Base-by-base conservation (phyloP, 805 yeast genomes). In the Naumovozyma baii region DNA sequence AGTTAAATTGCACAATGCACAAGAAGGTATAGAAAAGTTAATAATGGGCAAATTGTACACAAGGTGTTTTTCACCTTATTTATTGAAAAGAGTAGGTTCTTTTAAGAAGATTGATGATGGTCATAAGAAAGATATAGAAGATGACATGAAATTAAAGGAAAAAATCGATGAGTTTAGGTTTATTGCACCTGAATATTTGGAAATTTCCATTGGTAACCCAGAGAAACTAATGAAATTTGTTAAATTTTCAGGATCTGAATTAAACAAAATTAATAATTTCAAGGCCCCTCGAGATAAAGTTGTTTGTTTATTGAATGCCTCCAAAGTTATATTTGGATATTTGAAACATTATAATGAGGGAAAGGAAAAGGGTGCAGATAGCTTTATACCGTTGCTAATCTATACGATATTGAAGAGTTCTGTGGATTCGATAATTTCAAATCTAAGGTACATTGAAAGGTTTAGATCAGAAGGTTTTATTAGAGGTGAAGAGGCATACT, bases 271-370 rank as follows among this genome's bases (percentile, higher is more conserved):
- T 52, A 82, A 83, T 59, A 70, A 75, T 39, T 94, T 82, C 58
- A 74, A 94, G 50, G 90, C 97, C 0, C 98, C 98, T 13, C 69
- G 98, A 39, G 98, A 94, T 56, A 92, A 92, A 55, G 77, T 86
- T 46, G 85, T 92, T 30, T 92, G 97, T 57, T 70, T 92, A 2
- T 68, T 92, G 45, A 94, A 92, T 62, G 78, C 92, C 39, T 90
- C 96, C 55, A 90, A 90, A 60, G 88, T 92, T 16, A 80, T 94
- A 4, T 88, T 87, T 67, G 94, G 95, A 9, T 69, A 85, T 41
- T 73, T 94, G 35, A 78, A 87, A 45, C 83, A 78, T 44, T 83
- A 77, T 43, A 64, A 69, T 13, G 62, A 72, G 37, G 70, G 77
- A 39, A 82, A 78, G 42, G 66, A 68, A 37, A 90, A 83, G 49